A percentile compares a stretch with the other conserved stretches of the same genome.
These are phyloP conservation scores for Copromyces sp. DNA, from an alignment of 495 filamentous ascomycete species.

Conservation along the genomic window DNA sequence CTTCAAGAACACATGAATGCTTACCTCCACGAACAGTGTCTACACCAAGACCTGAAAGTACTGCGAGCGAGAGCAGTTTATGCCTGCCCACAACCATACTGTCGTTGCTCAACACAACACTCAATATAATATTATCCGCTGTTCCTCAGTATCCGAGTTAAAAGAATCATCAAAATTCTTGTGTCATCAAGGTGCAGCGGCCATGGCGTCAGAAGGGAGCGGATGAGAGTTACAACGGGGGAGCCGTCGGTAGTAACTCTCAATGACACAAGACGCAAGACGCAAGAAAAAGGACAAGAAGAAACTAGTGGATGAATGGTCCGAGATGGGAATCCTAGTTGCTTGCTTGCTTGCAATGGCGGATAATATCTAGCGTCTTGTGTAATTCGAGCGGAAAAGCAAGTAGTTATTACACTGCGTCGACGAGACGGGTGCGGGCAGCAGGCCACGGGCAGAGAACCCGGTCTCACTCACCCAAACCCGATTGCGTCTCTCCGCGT, in stretches of 20 bases:
- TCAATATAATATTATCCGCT: not conserved
- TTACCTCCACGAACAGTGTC: constrained; percentile 19
- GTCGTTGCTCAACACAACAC: constrained; percentile 1
- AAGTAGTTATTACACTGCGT: not conserved
- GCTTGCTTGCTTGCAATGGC: not conserved
- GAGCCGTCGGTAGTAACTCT: not conserved
- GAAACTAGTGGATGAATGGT: not conserved
- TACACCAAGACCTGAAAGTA: constrained; percentile 16
- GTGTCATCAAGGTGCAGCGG: constrained; percentile 10
- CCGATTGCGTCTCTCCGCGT: not conserved
- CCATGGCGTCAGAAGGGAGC: constrained; percentile 9
- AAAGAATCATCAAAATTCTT: not conserved
- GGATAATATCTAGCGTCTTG: not conserved
- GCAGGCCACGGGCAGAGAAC: not conserved
- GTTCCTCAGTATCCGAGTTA: constrained; percentile 7
- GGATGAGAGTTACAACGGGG: not conserved
- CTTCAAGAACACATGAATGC: not conserved
- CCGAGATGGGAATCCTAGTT: not conserved
- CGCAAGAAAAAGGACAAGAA: not conserved
- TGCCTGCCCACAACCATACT: constrained; percentile 21
- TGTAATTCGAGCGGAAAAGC: not conserved
- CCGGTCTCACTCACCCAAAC: not conserved
- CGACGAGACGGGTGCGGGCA: not conserved
- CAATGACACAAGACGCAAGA: not conserved
- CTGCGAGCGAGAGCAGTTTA: constrained; percentile 23